Evolutionary conservation across 2,329 filamentous ascomycete genomes (phyloP).

Genomic region (Fusarium napiforme): DNA sequence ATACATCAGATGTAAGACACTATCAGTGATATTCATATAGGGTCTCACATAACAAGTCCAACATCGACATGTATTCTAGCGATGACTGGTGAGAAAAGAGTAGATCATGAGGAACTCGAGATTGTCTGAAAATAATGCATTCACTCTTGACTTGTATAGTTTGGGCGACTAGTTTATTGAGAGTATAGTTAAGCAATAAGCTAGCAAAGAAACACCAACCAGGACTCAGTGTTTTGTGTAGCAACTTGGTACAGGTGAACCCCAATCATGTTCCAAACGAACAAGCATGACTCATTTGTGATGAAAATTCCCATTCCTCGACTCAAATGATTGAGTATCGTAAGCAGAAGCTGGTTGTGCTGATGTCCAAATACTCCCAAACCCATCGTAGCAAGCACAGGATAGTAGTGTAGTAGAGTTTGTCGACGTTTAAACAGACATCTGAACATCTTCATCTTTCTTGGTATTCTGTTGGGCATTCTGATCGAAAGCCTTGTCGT

Average conservation of each 20-base stretch:
- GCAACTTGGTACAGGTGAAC: background rate
- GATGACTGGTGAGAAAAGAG: background rate
- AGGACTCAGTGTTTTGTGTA: background rate
- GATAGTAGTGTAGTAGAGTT: background rate
- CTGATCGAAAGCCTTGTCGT: background rate
- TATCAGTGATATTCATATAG: background rate
- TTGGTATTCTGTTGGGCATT: background rate
- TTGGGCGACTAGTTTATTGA: background rate
- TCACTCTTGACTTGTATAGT: background rate
- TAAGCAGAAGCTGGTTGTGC: background rate
- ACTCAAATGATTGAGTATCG: background rate
- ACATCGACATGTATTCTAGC: background rate
- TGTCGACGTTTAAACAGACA: background rate
- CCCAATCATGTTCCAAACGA: background rate
- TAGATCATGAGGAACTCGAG: background rate
- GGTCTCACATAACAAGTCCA: background rate
- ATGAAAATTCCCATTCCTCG: background rate
- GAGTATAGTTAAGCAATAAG: background rate
- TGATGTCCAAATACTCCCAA: background rate
- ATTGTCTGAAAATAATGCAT: rapidly evolving
- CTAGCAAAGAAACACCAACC: background rate
- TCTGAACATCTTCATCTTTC: background rate
- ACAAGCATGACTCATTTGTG: background rate
- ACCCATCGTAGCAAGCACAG: background rate
- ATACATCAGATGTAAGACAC: background rate